phyloP scores from a whole-genome alignment of 2,329 filamentous ascomycete species.

The Pleurostoma richardsiae region DNA sequence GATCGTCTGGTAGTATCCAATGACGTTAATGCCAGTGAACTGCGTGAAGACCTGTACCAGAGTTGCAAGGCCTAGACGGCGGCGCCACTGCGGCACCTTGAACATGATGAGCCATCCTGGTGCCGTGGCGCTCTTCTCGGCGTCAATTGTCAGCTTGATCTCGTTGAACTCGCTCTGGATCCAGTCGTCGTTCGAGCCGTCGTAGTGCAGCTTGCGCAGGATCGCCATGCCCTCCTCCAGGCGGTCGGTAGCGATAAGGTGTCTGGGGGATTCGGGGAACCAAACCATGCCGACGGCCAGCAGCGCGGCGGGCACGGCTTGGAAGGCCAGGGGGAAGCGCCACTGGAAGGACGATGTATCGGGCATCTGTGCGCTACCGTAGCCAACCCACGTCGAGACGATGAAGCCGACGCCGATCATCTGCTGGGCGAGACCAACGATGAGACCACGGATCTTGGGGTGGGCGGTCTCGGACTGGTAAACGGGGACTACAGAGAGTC shows the following conservation, averaged over 20 bases:
- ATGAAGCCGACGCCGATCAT: conserved; percentile 52
- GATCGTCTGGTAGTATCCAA: conserved; percentile 57
- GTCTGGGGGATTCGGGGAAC: conserved; percentile 27
- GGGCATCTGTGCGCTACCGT: conserved; percentile 20
- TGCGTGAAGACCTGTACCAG: conserved; percentile 62
- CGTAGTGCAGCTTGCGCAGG: conserved; percentile 47
- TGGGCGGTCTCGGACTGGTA: conserved; percentile 52
- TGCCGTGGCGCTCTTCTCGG: conserved; percentile 47
- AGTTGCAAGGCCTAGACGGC: conserved; percentile 55
- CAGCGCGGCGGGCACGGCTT: conserved; percentile 26
- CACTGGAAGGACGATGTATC: conserved; percentile 36
- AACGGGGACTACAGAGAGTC: conserved; percentile 34
- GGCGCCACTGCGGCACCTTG: conserved; percentile 52
- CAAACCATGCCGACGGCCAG: conserved; percentile 23
- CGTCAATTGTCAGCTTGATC: conserved; percentile 57
- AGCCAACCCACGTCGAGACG: conserved; percentile 39
- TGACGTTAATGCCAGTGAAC: conserved; percentile 58
- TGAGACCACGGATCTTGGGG: conserved; percentile 47
- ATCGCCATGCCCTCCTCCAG: conserved; percentile 42
- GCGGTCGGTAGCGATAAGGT: conserved; percentile 32
- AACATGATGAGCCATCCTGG: conserved; percentile 54
- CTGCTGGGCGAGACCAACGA: conserved; percentile 47
- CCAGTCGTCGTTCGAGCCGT: conserved; percentile 50
- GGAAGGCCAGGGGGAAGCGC: conserved; percentile 32
- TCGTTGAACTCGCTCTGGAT: conserved; percentile 53